A percentile compares a stretch with the other conserved stretches of the same genome.
Conservation (phyloP, 257 asterid genomes). For the Parsonsia alboflavescens region DNA sequence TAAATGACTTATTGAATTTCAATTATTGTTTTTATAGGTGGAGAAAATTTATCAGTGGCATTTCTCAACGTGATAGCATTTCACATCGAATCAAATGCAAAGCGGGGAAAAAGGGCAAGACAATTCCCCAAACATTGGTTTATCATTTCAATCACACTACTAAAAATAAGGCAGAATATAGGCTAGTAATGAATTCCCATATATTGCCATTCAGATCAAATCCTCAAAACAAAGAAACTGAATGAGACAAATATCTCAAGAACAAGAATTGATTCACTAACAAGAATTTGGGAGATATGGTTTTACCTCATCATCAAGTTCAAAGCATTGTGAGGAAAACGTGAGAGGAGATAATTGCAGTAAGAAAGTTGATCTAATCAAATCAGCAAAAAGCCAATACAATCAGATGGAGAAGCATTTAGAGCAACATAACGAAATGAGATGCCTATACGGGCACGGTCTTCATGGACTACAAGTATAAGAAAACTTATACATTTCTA, state of each 20-base stretch:
- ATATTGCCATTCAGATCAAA: not conserved
- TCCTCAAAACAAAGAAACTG: not conserved
- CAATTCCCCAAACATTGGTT: not conserved
- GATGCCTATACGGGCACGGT: no score
- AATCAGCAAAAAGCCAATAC: not conserved
- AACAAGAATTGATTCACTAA: no score
- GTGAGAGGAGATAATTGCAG: not conserved
- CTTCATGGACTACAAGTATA: no score
- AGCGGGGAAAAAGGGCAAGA: not conserved
- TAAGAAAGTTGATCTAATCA: not conserved
- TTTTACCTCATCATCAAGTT: no score
- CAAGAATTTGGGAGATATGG: not conserved
- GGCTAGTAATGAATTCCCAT: not conserved
- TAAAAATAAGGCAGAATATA: not conserved
- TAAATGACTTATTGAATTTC: not conserved
- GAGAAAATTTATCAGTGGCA: not conserved
- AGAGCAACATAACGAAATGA: no score
- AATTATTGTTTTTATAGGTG: not conserved
- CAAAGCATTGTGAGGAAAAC: not conserved
- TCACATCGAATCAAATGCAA: not conserved
- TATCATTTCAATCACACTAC: not conserved
- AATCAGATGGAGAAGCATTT: no score
- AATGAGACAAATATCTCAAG: no score
- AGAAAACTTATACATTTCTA: no score
- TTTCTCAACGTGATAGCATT: not conserved